Percentiles rank a stretch among this genome's conserved stretches.
phyloP scores from a whole-genome alignment of 257 asterid genomes.

The Solanum stenotomum region DNA sequence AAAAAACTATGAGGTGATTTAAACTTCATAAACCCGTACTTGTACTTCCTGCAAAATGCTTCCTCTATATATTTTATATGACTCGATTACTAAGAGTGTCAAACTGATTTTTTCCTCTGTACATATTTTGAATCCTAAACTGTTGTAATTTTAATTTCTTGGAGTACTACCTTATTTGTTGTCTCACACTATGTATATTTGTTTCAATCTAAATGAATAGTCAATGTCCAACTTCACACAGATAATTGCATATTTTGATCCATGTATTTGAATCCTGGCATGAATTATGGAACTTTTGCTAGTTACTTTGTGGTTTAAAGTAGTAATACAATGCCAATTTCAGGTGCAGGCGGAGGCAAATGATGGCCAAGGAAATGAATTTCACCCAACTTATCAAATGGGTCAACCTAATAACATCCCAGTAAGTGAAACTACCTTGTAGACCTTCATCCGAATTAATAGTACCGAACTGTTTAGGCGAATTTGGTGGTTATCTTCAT shows the following conservation, averaged over 20 bases:
- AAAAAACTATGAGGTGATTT: background rate
- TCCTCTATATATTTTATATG: background rate
- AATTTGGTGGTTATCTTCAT: background rate
- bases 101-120: background rate
- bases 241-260: background rate
- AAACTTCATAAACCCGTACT: background rate
- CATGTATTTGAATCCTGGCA: background rate
- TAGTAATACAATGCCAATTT: background rate
- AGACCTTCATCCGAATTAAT: background rate
- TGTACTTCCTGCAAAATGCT: background rate
- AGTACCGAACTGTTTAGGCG: background rate
- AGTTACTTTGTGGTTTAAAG: background rate
- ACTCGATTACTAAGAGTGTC: background rate
- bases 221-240: background rate
- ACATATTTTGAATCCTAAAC: background rate
- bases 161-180: too few species aligned
- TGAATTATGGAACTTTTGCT: background rate
- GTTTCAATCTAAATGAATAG: background rate
- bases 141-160: background rate
- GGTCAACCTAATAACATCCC: conserved; percentile 2
- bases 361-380: background rate
- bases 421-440: conserved; percentile 2
- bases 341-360: background rate
- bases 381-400: background rate
- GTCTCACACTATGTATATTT: background rate